A percentile compares a stretch with the other conserved stretches of the same genome.
Evolutionary conservation across 306 rosid species (phyloP).

Genomic region (Luffa aegyptiaca): DNA sequence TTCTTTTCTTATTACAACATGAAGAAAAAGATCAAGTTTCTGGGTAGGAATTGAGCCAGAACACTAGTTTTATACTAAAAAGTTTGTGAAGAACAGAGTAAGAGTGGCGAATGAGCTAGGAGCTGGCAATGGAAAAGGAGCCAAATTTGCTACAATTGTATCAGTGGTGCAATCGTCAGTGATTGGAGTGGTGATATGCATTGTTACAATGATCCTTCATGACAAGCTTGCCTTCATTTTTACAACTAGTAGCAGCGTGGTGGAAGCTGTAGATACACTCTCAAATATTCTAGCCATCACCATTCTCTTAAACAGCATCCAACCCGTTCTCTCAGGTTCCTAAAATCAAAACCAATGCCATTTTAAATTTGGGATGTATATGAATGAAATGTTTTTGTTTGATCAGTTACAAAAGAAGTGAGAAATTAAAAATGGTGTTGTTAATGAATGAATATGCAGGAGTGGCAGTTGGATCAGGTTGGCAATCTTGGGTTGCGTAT

Average conservation of each 20-base stretch:
- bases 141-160: conserved; percentile 55
- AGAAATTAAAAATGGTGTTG: too few species aligned
- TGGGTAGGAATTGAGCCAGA: too few species aligned
- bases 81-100: conserved; percentile 28
- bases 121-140: conserved; percentile 51
- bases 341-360: too few species aligned
- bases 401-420: too few species aligned
- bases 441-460: not conserved
- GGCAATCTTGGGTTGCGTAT: conserved; percentile 54
- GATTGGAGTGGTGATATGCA: conserved; percentile 34
- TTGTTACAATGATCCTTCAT: conserved; percentile 31
- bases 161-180: conserved; percentile 29
- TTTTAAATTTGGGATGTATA: too few species aligned
- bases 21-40: too few species aligned
- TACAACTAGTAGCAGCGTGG: conserved; percentile 36
- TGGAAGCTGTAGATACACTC: conserved; percentile 35
- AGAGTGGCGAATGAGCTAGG: conserved; percentile 76
- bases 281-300: conserved; percentile 35
- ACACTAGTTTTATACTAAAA: too few species aligned
- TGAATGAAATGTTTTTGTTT: too few species aligned
- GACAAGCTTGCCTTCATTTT: conserved; percentile 39
- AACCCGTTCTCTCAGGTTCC: conserved; percentile 57
- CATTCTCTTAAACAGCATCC: conserved; percentile 60
- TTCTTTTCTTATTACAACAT: too few species aligned
- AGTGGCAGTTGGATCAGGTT: conserved; percentile 65